These are phyloP conservation scores for Saccharomycopsis malanga DNA, from an alignment of 805 yeast genomes.

Conservation along the genomic window DNA sequence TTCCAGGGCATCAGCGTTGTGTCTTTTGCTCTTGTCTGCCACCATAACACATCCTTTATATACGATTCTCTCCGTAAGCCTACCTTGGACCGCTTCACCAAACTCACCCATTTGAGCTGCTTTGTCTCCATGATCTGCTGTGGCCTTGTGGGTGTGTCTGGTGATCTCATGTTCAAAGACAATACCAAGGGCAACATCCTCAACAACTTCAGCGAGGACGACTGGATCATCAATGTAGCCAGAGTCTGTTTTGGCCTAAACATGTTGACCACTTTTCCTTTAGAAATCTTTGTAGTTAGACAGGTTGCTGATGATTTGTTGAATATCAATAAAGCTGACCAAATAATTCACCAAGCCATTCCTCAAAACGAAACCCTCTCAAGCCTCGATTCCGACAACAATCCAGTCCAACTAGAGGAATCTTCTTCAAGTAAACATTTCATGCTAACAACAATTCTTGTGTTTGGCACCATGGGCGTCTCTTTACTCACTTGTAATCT, in stretches of 20 bases:
- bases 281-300: conserved; percentile 84
- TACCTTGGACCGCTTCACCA: conserved; percentile 65
- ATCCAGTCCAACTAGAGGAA: conserved; percentile 22
- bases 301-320: conserved; percentile 71
- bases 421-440: conserved; percentile 41
- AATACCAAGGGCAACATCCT: conserved; percentile 80
- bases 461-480: conserved; percentile 63
- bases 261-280: conserved; percentile 87
- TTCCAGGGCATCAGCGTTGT: conserved; percentile 93
- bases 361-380: conserved; percentile 13
- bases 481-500: conserved; percentile 78
- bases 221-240: conserved; percentile 73
- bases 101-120: conserved; percentile 78
- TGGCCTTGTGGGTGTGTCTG: conserved; percentile 69
- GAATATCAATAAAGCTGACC: conserved; percentile 14
- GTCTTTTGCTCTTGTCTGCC: conserved; percentile 93
- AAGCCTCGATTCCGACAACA: conserved; percentile 21
- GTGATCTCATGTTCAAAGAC: conserved; percentile 67
- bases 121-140: conserved; percentile 75
- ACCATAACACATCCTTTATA: conserved; percentile 87
- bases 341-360: conserved; percentile 4
- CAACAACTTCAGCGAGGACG: conserved; percentile 77
- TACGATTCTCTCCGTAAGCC: conserved; percentile 77
- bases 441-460: conserved; percentile 56
- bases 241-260: conserved; percentile 86